phyloP scores from a whole-genome alignment of 2,329 filamentous ascomycete species.

The Botrytis squamosa region DNA sequence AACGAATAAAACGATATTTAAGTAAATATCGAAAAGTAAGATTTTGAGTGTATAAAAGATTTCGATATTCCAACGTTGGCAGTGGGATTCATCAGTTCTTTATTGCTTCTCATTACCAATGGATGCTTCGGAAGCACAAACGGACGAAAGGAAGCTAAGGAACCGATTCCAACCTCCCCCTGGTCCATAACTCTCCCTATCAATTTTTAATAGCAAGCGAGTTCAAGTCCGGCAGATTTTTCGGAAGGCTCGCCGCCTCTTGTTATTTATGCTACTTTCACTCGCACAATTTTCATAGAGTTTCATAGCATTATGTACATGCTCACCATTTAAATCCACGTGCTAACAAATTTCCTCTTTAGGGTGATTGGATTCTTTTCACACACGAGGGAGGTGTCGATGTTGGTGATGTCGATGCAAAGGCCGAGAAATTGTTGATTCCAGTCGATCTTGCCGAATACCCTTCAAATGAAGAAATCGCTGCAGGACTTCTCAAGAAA shows the following conservation, averaged over 20 bases:
- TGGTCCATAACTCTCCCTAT: conserved; percentile 18
- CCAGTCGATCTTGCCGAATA: conserved; percentile 93
- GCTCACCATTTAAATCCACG: conserved; percentile 1
- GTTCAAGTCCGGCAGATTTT: conserved; percentile 30
- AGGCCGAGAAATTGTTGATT: conserved; percentile 97
- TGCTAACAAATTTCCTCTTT: conserved; percentile 33
- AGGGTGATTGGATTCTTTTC: conserved; percentile 99
- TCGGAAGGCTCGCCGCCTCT: conserved; percentile 21
- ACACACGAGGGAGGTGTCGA: conserved; percentile 99
- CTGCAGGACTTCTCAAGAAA: conserved; percentile 79
- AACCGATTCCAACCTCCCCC: conserved; percentile 30
- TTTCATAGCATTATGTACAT: conserved; percentile 21
- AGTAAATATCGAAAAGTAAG: conserved; percentile 41
- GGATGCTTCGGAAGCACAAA: conserved; percentile 23
- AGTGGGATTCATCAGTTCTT: conserved; percentile 33
- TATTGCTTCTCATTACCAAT: conserved; percentile 23
- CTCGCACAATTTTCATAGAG: conserved; percentile 24
- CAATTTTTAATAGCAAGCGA: conserved; percentile 25
- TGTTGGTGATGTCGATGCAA: conserved; percentile 97
- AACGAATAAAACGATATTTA: conserved; percentile 17
- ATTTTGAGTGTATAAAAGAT: conserved; percentile 3
- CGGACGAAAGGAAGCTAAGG: conserved; percentile 39
- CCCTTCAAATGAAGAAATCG: conserved; percentile 94
- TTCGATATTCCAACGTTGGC: conserved; percentile 19
- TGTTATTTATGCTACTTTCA: conserved; percentile 9